Conservation (phyloP, 1,284 basidiomycete genomes). For the Malassezia sp. region DNA sequence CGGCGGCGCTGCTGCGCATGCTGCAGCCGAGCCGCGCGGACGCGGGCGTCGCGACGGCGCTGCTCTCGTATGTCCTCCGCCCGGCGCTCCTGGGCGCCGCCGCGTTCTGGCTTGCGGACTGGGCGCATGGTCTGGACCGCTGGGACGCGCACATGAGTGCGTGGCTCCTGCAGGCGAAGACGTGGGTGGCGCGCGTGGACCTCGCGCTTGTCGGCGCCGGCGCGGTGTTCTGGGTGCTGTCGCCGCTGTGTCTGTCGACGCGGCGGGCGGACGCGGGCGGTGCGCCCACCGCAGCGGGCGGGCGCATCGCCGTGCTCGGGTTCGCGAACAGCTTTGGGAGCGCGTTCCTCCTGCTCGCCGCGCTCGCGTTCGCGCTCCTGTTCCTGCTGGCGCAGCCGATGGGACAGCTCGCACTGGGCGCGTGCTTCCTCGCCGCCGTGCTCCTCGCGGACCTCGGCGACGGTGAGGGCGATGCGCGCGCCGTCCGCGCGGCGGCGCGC, state of each 20-base stretch:
- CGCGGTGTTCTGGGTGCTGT: conserved; percentile 28
- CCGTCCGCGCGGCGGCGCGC: conserved; percentile 13
- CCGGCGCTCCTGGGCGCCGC: conserved; percentile 30
- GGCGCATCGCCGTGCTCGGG: conserved; percentile 59
- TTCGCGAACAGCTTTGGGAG: conserved; percentile 83
- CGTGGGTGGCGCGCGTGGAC: conserved; percentile 20
- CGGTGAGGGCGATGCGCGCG: conserved; percentile 24
- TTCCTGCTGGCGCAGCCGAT: conserved; percentile 65
- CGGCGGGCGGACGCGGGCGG: conserved; percentile 8
- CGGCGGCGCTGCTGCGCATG: conserved; percentile 17
- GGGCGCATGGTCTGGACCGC: conserved; percentile 15
- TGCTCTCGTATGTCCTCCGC: conserved; percentile 29
- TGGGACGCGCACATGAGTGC: conserved; percentile 8
- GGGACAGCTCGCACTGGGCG: conserved; percentile 64
- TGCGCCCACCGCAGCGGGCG: conserved; percentile 5
- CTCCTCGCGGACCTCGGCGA: conserved; percentile 31
- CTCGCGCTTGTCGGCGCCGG: conserved; percentile 19
- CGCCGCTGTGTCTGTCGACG: conserved; percentile 38
- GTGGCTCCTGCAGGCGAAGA: conserved; percentile 22
- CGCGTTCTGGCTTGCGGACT: conserved; percentile 37
- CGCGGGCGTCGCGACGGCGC: conserved; percentile 24
- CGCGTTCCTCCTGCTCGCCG: conserved; percentile 70
- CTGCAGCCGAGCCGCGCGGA: conserved; percentile 24
- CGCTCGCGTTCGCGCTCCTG: conserved; percentile 55
- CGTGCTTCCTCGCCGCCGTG: conserved; percentile 53